Conservation (phyloP, 73 alveolate genomes). For the Effrenium voratum region DNA sequence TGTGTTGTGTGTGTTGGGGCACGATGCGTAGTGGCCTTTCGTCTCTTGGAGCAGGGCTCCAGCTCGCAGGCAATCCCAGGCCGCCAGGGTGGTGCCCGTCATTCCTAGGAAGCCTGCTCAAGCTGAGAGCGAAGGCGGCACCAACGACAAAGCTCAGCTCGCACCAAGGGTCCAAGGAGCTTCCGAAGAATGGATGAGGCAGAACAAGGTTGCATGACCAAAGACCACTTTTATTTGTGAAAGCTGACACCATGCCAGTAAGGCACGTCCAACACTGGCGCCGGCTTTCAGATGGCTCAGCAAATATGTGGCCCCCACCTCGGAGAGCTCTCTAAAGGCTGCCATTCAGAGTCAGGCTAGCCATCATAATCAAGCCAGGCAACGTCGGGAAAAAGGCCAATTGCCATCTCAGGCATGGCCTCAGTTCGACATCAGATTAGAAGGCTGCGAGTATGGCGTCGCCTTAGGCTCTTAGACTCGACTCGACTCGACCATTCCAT, state of each 20-base stretch:
- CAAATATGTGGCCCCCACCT: constrained; percentile 74
- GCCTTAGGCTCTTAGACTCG: background rate
- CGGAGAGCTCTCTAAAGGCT: background rate
- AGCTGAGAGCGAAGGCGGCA: no score
- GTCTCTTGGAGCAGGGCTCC: no score
- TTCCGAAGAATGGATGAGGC: background rate
- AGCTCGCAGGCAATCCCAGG: constrained; percentile 76
- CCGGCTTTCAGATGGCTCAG: constrained; percentile 60
- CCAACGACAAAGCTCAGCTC: no score
- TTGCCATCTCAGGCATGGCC: constrained; percentile 94
- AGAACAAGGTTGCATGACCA: background rate
- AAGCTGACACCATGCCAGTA: background rate
- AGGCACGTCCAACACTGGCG: constrained; percentile 40
- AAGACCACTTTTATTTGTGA: background rate
- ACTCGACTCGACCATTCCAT: constrained; percentile 95
- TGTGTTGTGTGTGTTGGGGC: no score
- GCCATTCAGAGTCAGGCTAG: background rate
- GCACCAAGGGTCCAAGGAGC: background rate
- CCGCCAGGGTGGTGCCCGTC: constrained; percentile 75
- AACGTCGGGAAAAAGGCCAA: constrained; percentile 86
- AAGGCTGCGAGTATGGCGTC: background rate
- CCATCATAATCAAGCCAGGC: background rate
- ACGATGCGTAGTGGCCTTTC: no score
- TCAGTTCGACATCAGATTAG: background rate
- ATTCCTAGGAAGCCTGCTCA: constrained; percentile 46